phyloP scores from a whole-genome alignment of 2,329 filamentous ascomycete species.

The Ophiostoma perfectum region DNA sequence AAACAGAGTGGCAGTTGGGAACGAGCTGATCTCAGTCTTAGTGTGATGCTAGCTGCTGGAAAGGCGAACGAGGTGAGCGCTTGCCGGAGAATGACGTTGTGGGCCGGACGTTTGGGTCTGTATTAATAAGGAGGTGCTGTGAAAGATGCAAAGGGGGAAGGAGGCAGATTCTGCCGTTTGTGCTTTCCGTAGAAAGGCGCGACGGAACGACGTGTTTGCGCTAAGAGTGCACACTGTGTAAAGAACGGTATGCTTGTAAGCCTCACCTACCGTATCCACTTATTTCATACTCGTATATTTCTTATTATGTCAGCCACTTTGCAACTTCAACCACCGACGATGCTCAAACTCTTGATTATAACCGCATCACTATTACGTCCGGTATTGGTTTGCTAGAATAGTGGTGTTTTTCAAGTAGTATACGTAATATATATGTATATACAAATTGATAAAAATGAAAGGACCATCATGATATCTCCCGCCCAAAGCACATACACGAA shows the following conservation, averaged over 20 bases:
- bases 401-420: not conserved
- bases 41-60: not conserved
- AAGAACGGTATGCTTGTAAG: no score
- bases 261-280: no score
- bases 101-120: not conserved
- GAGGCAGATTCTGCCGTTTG: constrained; percentile 3
- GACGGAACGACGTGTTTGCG: not conserved
- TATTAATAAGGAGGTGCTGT: not conserved
- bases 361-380: no score
- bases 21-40: not conserved
- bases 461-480: no score
- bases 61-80: not conserved
- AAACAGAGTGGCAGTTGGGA: not conserved
- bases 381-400: not conserved
- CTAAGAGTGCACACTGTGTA: not conserved
- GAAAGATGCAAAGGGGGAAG: not conserved
- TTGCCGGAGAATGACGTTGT: not conserved
- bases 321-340: no score
- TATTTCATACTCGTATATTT: no score
- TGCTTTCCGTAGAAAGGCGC: constrained; percentile 2
- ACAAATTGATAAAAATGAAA: not conserved
- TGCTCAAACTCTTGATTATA: no score
- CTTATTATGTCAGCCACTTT: no score
- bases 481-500: not conserved
- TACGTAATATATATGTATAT: not conserved